phyloP scores from a whole-genome alignment of 2,329 filamentous ascomycete genomes.

The Atkinsonella texensis region DNA sequence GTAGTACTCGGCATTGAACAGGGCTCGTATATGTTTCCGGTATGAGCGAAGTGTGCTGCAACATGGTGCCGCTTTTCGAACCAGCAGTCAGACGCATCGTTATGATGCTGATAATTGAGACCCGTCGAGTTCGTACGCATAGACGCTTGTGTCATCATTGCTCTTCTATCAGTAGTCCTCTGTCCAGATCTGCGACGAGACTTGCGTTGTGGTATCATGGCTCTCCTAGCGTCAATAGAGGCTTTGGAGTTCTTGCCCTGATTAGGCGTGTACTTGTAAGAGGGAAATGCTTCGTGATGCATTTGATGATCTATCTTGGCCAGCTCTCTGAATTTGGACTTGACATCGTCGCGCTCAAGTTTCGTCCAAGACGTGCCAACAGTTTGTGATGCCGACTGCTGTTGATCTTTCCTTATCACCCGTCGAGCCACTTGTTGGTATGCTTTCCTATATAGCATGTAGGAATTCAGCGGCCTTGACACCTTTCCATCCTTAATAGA shows the following conservation, averaged over 20 bases:
- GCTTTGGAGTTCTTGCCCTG: slow-evolving; percentile 39
- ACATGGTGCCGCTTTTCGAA: neutral
- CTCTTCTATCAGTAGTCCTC: neutral
- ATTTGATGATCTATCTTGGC: slow-evolving; percentile 73
- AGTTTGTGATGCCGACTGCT: slow-evolving; percentile 83
- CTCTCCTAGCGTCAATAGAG: slow-evolving; percentile 3
- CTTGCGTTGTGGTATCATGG: slow-evolving; percentile 19
- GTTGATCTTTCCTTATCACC: slow-evolving; percentile 75
- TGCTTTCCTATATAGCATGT: slow-evolving; percentile 93
- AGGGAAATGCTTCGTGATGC: slow-evolving; percentile 73
- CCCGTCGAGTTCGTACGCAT: neutral
- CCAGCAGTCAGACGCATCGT: slow-evolving; percentile 1
- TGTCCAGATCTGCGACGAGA: slow-evolving; percentile 27
- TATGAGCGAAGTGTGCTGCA: neutral
- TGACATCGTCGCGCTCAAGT: slow-evolving; percentile 60
- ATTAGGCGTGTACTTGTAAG: slow-evolving; percentile 87
- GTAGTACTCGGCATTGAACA: neutral
- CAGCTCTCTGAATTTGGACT: slow-evolving; percentile 64
- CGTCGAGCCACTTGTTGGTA: slow-evolving; percentile 77
- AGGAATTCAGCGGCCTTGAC: slow-evolving; percentile 85
- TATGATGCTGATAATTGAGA: neutral
- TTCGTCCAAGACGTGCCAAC: slow-evolving; percentile 72
- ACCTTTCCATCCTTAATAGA: slow-evolving; percentile 32
- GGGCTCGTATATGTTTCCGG: neutral
- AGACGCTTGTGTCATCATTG: neutral